Evolutionary conservation across 1,284 basidiomycete species (phyloP).

Genomic region (Irpex sp.): DNA sequence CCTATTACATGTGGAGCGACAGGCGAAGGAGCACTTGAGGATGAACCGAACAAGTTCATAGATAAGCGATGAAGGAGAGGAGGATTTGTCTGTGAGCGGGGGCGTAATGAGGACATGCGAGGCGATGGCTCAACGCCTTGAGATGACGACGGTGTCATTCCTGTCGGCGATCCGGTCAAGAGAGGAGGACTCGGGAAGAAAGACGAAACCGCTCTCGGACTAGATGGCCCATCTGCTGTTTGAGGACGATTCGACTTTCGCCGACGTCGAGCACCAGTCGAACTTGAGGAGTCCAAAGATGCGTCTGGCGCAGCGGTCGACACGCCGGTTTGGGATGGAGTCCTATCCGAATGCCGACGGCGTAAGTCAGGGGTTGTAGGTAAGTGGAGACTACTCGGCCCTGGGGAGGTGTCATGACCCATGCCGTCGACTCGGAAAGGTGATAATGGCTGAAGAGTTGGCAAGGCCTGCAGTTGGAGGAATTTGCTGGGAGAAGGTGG

Average conservation of each 20-base stretch:
- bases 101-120: slow-evolving; percentile 30
- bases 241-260: slow-evolving; percentile 24
- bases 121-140: slow-evolving; percentile 5
- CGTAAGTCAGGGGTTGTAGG: slow-evolving; percentile 33
- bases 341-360: slow-evolving; percentile 48
- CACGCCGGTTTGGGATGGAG: slow-evolving; percentile 8
- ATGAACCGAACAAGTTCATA: slow-evolving; percentile 57
- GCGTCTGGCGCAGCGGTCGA: slow-evolving; percentile 11
- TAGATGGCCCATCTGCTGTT: slow-evolving; percentile 25
- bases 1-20: slow-evolving; percentile 24
- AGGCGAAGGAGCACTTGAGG: slow-evolving; percentile 33
- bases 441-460: slow-evolving; percentile 45
- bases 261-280: slow-evolving; percentile 7
- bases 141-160: background rate
- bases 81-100: slow-evolving; percentile 66
- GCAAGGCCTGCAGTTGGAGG: slow-evolving; percentile 35
- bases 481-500: slow-evolving; percentile 22
- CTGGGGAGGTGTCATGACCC: slow-evolving; percentile 12
- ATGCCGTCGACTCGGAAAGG: slow-evolving; percentile 38
- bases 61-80: slow-evolving; percentile 69
- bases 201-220: slow-evolving; percentile 13
- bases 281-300: slow-evolving; percentile 11
- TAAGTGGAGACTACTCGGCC: background rate
- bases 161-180: slow-evolving; percentile 8
- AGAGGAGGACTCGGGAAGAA: slow-evolving; percentile 12